Percentiles rank a stretch among this genome's conserved stretches.
These are phyloP conservation scores for Aureobasidium sp. DNA, from an alignment of 2,329 filamentous ascomycete genomes.

Conservation along the genomic window DNA sequence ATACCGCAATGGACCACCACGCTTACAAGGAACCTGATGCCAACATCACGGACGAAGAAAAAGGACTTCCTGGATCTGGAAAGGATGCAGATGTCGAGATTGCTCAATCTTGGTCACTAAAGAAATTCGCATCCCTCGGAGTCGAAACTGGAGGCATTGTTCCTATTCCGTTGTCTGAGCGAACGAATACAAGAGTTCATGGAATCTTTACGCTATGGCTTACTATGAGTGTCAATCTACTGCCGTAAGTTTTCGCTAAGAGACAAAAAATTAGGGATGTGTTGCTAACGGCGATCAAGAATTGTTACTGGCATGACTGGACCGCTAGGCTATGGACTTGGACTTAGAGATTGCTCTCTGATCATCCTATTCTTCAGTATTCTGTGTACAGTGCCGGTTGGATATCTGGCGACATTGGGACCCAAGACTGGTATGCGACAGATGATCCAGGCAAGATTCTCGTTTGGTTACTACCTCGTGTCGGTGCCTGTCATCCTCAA, in stretches of 20 bases:
- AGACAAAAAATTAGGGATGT: too few relatives aligned
- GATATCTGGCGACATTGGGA: slow-evolving; percentile 52
- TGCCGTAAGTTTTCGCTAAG: slow-evolving; percentile 46
- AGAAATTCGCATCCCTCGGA: slow-evolving; percentile 10
- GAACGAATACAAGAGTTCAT: slow-evolving; percentile 47
- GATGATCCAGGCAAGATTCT: slow-evolving; percentile 58
- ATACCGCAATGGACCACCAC: not conserved
- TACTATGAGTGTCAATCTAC: slow-evolving; percentile 49
- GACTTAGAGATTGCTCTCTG: slow-evolving; percentile 50
- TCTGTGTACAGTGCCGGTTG: slow-evolving; percentile 47
- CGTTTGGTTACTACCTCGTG: slow-evolving; percentile 53
- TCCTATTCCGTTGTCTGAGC: slow-evolving; percentile 49
- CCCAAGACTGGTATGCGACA: slow-evolving; percentile 59
- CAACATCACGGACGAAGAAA: not conserved
- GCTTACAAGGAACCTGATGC: not conserved
- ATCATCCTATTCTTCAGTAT: slow-evolving; percentile 59
- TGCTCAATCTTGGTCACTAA: slow-evolving; percentile 3
- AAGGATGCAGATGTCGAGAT: slow-evolving; percentile 5
- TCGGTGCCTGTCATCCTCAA: slow-evolving; percentile 56
- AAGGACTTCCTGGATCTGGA: not conserved
- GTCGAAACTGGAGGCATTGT: slow-evolving; percentile 38
- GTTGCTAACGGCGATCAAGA: slow-evolving; percentile 22
- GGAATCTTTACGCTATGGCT: slow-evolving; percentile 57
- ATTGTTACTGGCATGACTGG: slow-evolving; percentile 60
- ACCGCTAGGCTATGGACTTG: slow-evolving; percentile 48